phyloP scores from a whole-genome alignment of 177 flowering plant genomes.

The Vitis hybrid region DNA sequence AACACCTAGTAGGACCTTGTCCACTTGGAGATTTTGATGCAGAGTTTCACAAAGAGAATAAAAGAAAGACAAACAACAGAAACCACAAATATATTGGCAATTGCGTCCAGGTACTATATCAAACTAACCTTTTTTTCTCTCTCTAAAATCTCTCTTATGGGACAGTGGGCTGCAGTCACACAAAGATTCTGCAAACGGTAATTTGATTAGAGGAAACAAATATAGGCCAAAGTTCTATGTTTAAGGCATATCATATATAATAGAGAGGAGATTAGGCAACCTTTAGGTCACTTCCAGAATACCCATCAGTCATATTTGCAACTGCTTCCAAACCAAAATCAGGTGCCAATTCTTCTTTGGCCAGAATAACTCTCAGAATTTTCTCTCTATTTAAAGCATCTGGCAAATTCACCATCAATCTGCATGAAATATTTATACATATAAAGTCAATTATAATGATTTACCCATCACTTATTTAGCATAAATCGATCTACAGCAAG shows the following conservation, averaged over 20 bases:
- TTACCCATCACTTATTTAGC: not conserved
- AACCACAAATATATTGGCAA: not conserved
- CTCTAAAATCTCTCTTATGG: slow-evolving; percentile 85
- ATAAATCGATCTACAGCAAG: not conserved
- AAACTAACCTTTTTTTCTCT: slow-evolving; percentile 80
- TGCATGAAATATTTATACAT: slow-evolving; percentile 27
- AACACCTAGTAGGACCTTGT: no score
- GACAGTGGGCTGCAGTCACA: slow-evolving; percentile 84
- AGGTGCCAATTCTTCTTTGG: slow-evolving; percentile 77
- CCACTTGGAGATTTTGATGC: no score
- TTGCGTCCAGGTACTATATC: not conserved
- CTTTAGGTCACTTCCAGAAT: slow-evolving; percentile 95
- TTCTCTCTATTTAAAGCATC: slow-evolving; percentile 82
- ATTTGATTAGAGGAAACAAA: slow-evolving; percentile 8
- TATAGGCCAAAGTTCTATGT: not conserved
- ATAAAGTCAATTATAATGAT: not conserved
- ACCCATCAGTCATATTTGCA: slow-evolving; percentile 91
- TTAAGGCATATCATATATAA: not conserved
- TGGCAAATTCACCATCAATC: slow-evolving; percentile 92
- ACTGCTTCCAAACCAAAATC: slow-evolving; percentile 71
- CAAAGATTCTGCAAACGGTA: slow-evolving; percentile 76
- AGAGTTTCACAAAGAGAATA: not conserved
- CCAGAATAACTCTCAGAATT: slow-evolving; percentile 69
- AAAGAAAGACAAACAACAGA: not conserved
- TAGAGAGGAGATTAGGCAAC: slow-evolving; percentile 26